phyloP scores from a whole-genome alignment of 495 filamentous ascomycete genomes.

The Chaetomium fimeti region DNA sequence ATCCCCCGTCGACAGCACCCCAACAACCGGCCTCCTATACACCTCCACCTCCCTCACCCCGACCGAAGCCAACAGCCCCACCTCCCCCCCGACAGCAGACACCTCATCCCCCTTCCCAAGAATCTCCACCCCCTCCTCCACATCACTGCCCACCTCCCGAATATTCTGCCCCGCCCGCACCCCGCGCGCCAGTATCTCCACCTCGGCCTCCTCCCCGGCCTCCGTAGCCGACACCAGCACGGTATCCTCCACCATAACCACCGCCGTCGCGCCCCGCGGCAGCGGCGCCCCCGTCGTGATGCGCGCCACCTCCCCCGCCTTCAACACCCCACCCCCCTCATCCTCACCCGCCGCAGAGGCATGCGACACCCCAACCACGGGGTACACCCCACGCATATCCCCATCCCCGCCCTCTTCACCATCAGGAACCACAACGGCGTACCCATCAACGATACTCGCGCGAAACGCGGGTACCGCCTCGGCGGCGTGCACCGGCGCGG shows the following conservation, averaged over 20 bases:
- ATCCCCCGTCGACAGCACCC: constrained; percentile 90
- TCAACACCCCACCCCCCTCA: constrained; percentile 41
- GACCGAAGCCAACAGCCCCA: constrained; percentile 83
- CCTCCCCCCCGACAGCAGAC: constrained; percentile 81
- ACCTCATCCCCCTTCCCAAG: constrained; percentile 74
- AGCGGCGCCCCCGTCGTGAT: constrained; percentile 95
- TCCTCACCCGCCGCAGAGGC: constrained; percentile 59
- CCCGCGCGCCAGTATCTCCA: constrained; percentile 78
- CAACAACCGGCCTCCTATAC: constrained; percentile 75
- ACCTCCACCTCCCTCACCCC: constrained; percentile 70
- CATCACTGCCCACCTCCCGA: constrained; percentile 86
- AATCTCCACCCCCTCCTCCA: constrained; percentile 64
- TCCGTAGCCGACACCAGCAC: constrained; percentile 67
- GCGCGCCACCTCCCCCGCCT: constrained; percentile 73
- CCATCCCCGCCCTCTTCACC: too few species aligned
- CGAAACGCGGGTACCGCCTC: constrained; percentile 89
- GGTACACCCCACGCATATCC: constrained; percentile 72
- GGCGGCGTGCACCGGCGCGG: constrained; percentile 72
- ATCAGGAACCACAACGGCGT: constrained; percentile 74
- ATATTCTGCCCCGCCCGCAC: constrained; percentile 82
- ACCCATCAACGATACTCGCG: constrained; percentile 96
- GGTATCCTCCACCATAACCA: constrained; percentile 98
- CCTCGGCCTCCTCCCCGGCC: constrained; percentile 73
- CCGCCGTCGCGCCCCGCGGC: constrained; percentile 81
- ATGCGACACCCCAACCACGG: constrained; percentile 83